Evolutionary conservation across 1,284 basidiomycete genomes (phyloP).

Genomic region (Tremellales sp.): DNA sequence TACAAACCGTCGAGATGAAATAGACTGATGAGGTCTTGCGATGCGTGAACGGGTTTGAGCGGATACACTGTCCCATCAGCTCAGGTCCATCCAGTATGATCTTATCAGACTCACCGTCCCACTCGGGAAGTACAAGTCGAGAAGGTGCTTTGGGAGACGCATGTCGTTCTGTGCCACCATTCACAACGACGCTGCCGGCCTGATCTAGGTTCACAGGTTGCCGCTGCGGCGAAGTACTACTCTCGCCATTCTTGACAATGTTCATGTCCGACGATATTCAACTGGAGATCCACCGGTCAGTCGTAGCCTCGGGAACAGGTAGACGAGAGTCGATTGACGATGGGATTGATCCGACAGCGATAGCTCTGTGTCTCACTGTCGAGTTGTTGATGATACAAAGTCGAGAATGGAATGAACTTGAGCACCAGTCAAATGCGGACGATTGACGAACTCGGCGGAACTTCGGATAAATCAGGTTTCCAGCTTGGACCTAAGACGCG

Average conservation of each 20-base stretch:
- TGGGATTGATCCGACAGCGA: too few relatives aligned
- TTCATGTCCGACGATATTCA: conserved; percentile 19
- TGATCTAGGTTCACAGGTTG: not conserved
- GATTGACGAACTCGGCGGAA: not conserved
- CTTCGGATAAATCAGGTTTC: not conserved
- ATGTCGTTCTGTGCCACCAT: too few relatives aligned
- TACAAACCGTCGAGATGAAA: conserved; percentile 38
- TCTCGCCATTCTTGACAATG: conserved; percentile 34
- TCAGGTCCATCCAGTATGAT: not conserved
- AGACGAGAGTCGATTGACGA: too few relatives aligned
- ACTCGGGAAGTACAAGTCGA: conserved; percentile 28
- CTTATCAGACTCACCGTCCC: conserved; percentile 30
- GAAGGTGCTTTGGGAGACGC: not conserved
- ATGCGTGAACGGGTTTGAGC: conserved; percentile 33
- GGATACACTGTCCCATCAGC: conserved; percentile 21
- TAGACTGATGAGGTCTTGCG: conserved; percentile 39
- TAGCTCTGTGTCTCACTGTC: too few relatives aligned
- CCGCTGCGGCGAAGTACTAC: conserved; percentile 14
- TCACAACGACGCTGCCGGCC: too few relatives aligned
- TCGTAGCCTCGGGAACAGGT: too few relatives aligned
- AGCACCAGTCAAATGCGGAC: too few relatives aligned
- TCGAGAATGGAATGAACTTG: too few relatives aligned
- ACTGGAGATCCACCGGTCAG: too few relatives aligned
- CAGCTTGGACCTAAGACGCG: not conserved
- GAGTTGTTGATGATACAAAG: too few relatives aligned